Percentiles rank a stretch among this genome's conserved stretches.
Conservation (phyloP, 805 yeast species). For the Ogataea minuta region DNA sequence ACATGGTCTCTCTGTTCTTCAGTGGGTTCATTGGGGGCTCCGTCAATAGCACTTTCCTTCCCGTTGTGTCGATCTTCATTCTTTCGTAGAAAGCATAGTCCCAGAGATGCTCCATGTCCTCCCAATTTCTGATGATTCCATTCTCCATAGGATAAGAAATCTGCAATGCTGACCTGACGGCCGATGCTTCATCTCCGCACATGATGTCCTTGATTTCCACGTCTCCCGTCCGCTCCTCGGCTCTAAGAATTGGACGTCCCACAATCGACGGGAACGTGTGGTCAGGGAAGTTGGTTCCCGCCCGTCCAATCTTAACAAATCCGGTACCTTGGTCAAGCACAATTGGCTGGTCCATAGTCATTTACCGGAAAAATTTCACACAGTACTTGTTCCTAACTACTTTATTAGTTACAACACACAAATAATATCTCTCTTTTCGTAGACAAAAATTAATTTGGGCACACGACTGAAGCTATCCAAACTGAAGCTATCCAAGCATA, state of each 20-base stretch:
- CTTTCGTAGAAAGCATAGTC: constrained; percentile 93
- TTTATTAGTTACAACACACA: constrained; percentile 11
- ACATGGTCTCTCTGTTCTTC: constrained; percentile 87
- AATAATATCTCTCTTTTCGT: neutral
- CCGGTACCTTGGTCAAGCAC: constrained; percentile 99
- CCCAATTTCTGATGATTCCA: constrained; percentile 97
- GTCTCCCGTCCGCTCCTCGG: constrained; percentile 83
- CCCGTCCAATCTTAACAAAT: constrained; percentile 94
- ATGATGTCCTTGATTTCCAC: constrained; percentile 89
- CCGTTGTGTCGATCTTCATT: constrained; percentile 72
- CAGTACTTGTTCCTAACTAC: constrained; percentile 7
- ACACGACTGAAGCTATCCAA: constrained; percentile 7
- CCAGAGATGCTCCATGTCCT: constrained; percentile 98
- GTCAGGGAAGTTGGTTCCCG: constrained; percentile 96
- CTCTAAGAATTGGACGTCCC: constrained; percentile 94
- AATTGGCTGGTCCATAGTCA: constrained; percentile 32
- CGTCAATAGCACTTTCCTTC: constrained; percentile 80
- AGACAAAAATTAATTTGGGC: neutral
- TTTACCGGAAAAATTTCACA: constrained; percentile 10
- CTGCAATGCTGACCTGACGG: constrained; percentile 85
- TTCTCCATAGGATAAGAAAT: constrained; percentile 98
- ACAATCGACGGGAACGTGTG: constrained; percentile 96
- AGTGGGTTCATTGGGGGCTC: constrained; percentile 98
- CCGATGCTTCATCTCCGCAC: constrained; percentile 96
- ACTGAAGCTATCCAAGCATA: constrained; percentile 68